Conservation (phyloP, 2,329 filamentous ascomycete genomes). For the Hymenoscyphus salicellus region DNA sequence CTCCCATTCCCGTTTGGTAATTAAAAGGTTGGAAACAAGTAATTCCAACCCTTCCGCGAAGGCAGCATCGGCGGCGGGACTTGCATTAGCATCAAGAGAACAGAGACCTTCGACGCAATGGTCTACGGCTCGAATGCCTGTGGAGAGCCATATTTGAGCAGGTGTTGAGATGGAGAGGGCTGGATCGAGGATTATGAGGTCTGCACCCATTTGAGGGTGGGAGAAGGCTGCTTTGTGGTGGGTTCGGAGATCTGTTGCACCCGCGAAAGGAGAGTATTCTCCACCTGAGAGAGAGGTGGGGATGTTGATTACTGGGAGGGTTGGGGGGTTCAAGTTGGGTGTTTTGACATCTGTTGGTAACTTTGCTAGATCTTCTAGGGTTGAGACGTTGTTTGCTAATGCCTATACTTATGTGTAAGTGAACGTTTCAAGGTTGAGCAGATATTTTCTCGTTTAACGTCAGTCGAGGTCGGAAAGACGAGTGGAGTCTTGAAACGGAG, state of each 20-base stretch:
- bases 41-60: conserved; percentile 25
- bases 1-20: conserved; percentile 24
- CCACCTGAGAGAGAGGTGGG: conserved; percentile 43
- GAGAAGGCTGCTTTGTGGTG: conserved; percentile 29
- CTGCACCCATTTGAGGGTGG: conserved; percentile 42
- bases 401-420: conserved; percentile 18
- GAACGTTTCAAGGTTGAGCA: neutral
- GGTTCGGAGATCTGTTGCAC: conserved; percentile 38
- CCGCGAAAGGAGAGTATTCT: conserved; percentile 41
- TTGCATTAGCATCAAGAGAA: conserved; percentile 33
- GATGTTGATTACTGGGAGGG: conserved; percentile 40
- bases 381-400: conserved; percentile 27
- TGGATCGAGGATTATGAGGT: conserved; percentile 56
- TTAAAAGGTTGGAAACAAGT: conserved; percentile 29
- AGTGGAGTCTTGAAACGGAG: too few species aligned
- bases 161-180: conserved; percentile 51
- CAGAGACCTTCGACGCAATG: conserved; percentile 57
- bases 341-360: conserved; percentile 14
- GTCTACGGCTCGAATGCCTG: conserved; percentile 55
- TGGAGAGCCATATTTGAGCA: conserved; percentile 53
- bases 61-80: conserved; percentile 19
- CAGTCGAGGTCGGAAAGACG: too few species aligned
- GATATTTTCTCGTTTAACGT: too few species aligned
- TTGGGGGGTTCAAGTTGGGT: conserved; percentile 19
- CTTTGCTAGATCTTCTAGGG: conserved; percentile 18